A percentile compares a stretch with the other conserved stretches of the same genome.
Evolutionary conservation across 805 yeast species (phyloP).

Genomic region (Metschnikowia rubicola): DNA sequence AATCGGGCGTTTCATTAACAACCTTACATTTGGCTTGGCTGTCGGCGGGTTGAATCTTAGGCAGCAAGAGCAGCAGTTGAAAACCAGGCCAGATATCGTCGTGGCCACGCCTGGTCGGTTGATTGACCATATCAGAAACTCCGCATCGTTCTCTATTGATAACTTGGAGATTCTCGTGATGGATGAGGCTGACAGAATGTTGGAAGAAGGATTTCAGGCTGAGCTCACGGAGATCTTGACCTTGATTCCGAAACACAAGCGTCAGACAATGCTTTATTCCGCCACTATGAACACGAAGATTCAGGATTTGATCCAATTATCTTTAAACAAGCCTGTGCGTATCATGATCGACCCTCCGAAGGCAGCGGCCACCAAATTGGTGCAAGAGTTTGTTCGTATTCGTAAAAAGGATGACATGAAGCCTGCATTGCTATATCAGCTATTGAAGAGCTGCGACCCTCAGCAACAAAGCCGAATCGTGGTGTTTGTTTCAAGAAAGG

Average conservation of each 20-base stretch:
- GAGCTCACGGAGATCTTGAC: slow-evolving; percentile 89
- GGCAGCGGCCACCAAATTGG: slow-evolving; percentile 84
- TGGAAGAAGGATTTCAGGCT: slow-evolving; percentile 97
- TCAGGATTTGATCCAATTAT: slow-evolving; percentile 80
- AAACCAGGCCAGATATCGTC: slow-evolving; percentile 90
- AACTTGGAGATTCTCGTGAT: slow-evolving; percentile 86
- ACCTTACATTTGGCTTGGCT: slow-evolving; percentile 85
- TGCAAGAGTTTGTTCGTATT: slow-evolving; percentile 92
- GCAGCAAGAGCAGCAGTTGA: slow-evolving; percentile 92
- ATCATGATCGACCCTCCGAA: slow-evolving; percentile 97
- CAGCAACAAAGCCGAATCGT: slow-evolving; percentile 68
- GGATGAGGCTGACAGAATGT: slow-evolving; percentile 99
- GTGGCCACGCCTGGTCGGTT: slow-evolving; percentile 99
- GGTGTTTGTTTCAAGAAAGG: slow-evolving; percentile 89
- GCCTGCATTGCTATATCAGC: slow-evolving; percentile 74
- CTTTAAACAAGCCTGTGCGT: slow-evolving; percentile 86
- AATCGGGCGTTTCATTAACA: slow-evolving; percentile 70
- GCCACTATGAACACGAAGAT: slow-evolving; percentile 97
- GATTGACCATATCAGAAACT: slow-evolving; percentile 93
- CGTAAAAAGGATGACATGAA: slow-evolving; percentile 83
- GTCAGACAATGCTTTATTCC: slow-evolving; percentile 92
- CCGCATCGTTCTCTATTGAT: slow-evolving; percentile 88
- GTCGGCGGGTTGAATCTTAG: slow-evolving; percentile 97
- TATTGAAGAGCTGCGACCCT: slow-evolving; percentile 65
- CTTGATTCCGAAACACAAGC: slow-evolving; percentile 74